Percentiles rank a stretch among this genome's conserved stretches.
These are phyloP conservation scores for Fonsecaea multimorphosa DNA, from an alignment of 2,329 filamentous ascomycete species.

Conservation along the genomic window DNA sequence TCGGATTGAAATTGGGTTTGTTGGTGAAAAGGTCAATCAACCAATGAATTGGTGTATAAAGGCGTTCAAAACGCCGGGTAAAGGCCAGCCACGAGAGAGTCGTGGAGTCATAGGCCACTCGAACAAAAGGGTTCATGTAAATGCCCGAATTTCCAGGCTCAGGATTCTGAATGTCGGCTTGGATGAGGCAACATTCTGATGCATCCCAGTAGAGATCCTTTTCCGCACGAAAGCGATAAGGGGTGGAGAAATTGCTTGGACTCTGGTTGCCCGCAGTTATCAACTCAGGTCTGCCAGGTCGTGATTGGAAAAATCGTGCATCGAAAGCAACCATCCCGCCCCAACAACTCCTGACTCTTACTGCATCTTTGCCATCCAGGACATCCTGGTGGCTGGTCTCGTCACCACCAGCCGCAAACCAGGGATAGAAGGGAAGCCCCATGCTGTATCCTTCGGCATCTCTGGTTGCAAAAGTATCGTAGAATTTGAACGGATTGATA, in stretches of 20 bases:
- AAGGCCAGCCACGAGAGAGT: conserved; percentile 66
- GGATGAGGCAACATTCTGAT: conserved; percentile 68
- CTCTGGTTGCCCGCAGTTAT: conserved; percentile 34
- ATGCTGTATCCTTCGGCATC: conserved; percentile 72
- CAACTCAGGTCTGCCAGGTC: conserved; percentile 15
- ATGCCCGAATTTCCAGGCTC: conserved; percentile 61
- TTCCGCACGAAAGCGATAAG: conserved; percentile 62
- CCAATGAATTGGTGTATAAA: conserved; percentile 66
- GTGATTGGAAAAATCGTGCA: conserved; percentile 52
- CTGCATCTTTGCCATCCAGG: conserved; percentile 62
- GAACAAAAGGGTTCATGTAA: conserved; percentile 76
- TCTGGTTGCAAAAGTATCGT: conserved; percentile 76
- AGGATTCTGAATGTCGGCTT: conserved; percentile 55
- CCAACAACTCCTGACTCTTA: conserved; percentile 76
- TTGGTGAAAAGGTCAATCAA: conserved; percentile 63
- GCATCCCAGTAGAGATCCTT: conserved; percentile 66
- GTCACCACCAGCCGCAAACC: conserved; percentile 63
- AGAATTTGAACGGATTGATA: conserved; percentile 74
- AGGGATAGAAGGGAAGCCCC: conserved; percentile 74
- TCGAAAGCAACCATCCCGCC: conserved; percentile 70
- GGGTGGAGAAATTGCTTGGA: conserved; percentile 40
- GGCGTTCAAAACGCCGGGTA: conserved; percentile 68
- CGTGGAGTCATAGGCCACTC: conserved; percentile 68
- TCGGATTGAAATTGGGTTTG: conserved; percentile 66
- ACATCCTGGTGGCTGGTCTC: conserved; percentile 68